A percentile compares a stretch with the other conserved stretches of the same genome.
These are phyloP conservation scores for Ceraceosorus guamensis DNA, from an alignment of 1,284 basidiomycete genomes.

Conservation along the genomic window DNA sequence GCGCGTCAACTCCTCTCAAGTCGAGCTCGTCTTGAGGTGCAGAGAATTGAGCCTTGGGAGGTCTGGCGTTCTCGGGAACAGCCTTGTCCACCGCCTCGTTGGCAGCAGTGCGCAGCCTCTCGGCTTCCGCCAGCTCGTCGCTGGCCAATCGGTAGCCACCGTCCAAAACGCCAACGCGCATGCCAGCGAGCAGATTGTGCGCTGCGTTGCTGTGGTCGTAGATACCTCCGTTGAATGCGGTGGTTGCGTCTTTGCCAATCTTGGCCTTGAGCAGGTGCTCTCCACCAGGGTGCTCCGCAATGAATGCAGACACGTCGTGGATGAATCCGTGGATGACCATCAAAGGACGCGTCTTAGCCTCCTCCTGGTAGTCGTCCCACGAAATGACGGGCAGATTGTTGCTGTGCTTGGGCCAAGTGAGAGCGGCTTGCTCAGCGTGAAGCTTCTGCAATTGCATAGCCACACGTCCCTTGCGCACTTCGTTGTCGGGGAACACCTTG, in stretches of 20 bases:
- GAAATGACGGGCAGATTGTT: slow-evolving; percentile 44
- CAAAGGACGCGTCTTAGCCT: slow-evolving; percentile 42
- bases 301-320: slow-evolving; percentile 43
- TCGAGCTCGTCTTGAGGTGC: slow-evolving; percentile 7
- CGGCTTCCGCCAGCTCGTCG: slow-evolving; percentile 6
- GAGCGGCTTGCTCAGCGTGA: slow-evolving; percentile 24
- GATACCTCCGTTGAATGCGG: slow-evolving; percentile 44
- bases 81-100: slow-evolving; percentile 9
- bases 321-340: slow-evolving; percentile 45
- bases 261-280: slow-evolving; percentile 35
- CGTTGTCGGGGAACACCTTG: slow-evolving; percentile 48
- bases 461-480: slow-evolving; percentile 44
- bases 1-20: slow-evolving; percentile 5
- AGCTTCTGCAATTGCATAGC: slow-evolving; percentile 43
- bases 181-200: slow-evolving; percentile 45
- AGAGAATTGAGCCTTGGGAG: slow-evolving; percentile 6
- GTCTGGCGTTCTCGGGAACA: neutral
- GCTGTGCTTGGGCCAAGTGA: slow-evolving; percentile 38
- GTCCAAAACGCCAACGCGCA: slow-evolving; percentile 46
- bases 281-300: slow-evolving; percentile 46
- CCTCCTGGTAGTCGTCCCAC: slow-evolving; percentile 45
- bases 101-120: slow-evolving; percentile 12
- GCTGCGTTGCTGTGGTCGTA: slow-evolving; percentile 47
- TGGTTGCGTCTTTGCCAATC: slow-evolving; percentile 46
- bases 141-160: slow-evolving; percentile 40